Evolutionary conservation across 805 yeast species (phyloP).

Genomic region (Yarrowia sp.): DNA sequence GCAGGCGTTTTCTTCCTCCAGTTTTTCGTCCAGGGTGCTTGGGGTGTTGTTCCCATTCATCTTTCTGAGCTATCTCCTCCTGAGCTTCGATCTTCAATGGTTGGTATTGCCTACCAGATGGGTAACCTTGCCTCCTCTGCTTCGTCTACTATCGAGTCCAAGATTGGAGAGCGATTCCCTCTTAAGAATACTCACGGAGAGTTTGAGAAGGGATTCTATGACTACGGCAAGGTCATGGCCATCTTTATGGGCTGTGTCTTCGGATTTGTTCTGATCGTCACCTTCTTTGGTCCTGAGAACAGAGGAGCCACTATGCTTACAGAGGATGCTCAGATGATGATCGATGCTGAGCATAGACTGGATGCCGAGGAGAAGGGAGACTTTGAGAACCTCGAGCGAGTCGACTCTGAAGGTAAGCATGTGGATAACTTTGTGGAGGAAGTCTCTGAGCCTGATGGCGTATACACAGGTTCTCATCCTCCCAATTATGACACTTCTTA

Average conservation of each 20-base stretch:
- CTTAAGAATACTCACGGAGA: constrained; percentile 39
- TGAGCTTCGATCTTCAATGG: constrained; percentile 58
- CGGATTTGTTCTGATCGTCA: constrained; percentile 47
- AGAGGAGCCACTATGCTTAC: constrained; percentile 24
- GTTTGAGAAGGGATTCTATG: constrained; percentile 39
- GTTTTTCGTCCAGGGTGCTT: constrained; percentile 59
- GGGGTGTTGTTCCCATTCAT: constrained; percentile 70
- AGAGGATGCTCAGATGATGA: background rate
- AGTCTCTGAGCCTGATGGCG: background rate
- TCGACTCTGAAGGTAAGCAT: background rate
- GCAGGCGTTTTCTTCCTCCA: constrained; percentile 64
- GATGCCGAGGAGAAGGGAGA: constrained; percentile 11
- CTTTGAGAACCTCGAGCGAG: constrained; percentile 14
- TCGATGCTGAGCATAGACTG: background rate
- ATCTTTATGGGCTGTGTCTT: constrained; percentile 66
- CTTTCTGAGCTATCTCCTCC: constrained; percentile 64
- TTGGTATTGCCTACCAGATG: constrained; percentile 63
- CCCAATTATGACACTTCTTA: background rate
- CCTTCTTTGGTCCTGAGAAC: constrained; percentile 58
- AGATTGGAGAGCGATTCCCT: constrained; percentile 60
- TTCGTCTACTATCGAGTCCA: constrained; percentile 64
- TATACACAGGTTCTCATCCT: background rate
- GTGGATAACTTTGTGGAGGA: background rate
- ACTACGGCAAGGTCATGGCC: constrained; percentile 68
- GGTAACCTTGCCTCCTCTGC: constrained; percentile 74